Evolutionary conservation across 1,284 basidiomycete species (phyloP), one percentile per base, ranked within the genome.

Genomic region (Apiotrichum brassicae): DNA sequence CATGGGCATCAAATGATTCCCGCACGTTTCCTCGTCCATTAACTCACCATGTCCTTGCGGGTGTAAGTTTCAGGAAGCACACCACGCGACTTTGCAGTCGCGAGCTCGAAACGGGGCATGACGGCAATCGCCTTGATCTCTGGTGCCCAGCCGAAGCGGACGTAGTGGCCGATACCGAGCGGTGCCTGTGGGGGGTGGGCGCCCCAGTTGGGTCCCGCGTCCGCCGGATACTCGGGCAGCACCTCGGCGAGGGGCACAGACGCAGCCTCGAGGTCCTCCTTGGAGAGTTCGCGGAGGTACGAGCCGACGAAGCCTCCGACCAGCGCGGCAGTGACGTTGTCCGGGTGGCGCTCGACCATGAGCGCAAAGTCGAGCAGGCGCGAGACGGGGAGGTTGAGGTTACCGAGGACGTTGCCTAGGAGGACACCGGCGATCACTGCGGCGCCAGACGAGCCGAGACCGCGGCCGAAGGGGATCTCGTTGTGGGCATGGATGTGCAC

Each of bases 331-430:
- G 95, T 95, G 59, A 99, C 94, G 70, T 99, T 99, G 76, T 99
- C 95, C 8, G 95, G 95, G 72, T 99, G 95, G 11, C 95, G 82
- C 74, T 99, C 95, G 63, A 99, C 93, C 95, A 99, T 98, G 51
- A 99, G 79, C 1, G 95, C 93, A 68, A 91, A 94, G 74, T 99
- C 95, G 50, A 98, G 81, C 61, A 95, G 77, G 24, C 95, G 82
- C 44, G 79, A 80, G 26, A 74, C 78, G 16, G 84, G 68, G 13
- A 98, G 81, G 22, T 78, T 68, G 53, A 98, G 79, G 42, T 81
- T 60, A 14, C 89, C 94, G 13, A 98, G 77, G 18, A 83, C 79
- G 69, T 93, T 82, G 34, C 86, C 95, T 40, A 99, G 81, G 32
- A 97, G 78, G 22, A 97, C 87, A 38, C 95, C 95, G 0, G 92